Base-by-base conservation (phyloP, 371 early-diverging fungal genomes). In the Zancudomyces culisetae region DNA sequence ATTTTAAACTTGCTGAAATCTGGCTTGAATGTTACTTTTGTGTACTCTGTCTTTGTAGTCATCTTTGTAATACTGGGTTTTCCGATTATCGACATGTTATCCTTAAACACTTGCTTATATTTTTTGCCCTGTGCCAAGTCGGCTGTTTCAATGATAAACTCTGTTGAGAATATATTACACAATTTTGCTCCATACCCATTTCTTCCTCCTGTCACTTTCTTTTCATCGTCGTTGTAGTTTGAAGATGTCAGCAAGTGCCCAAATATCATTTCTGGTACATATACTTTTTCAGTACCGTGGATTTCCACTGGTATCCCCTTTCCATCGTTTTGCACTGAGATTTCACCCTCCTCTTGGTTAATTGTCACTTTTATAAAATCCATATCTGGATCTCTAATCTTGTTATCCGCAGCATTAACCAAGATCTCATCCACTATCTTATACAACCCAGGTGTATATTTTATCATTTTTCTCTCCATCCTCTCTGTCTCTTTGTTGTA, bases 161-260 rank as follows among this genome's bases (percentile, higher is more conserved):
- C 86, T 2, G 75, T 87, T 59, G 87, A 87, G 60, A 98, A 99
- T 48, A 99, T 98, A 61, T 99, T 99, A 72, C 98, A 96, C 13
- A 99, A 79, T 66, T 99, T 99, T 35, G 99, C 99, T 52, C 99
- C 99, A 64, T 92, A 99, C 43, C 99, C 99, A 68, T 99, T 99
- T 45, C 99, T 75, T 27, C 99, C 99, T 61, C 99, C 99, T 4
- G 94, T 91, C 20, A 94, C 85, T 64, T 99, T 99, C 66, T 98
- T 90, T 63, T 99, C 90, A 23, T 78, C 69, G 66, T 99, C 99
- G 66, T 99, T 82, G 66, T 99, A 99, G 75, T 99, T 99, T 52
- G 93, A 91, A 20, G 93, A 91, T 0, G 99, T 99, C 45, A 99
- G 70, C 21, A 99, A 71, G 61, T 99, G 98, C 0, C 99, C 99